Percentiles rank a stretch among this genome's conserved stretches.
Evolutionary conservation across 1,284 basidiomycete species (phyloP).

Genomic region (Ceratobasidium papillatum): DNA sequence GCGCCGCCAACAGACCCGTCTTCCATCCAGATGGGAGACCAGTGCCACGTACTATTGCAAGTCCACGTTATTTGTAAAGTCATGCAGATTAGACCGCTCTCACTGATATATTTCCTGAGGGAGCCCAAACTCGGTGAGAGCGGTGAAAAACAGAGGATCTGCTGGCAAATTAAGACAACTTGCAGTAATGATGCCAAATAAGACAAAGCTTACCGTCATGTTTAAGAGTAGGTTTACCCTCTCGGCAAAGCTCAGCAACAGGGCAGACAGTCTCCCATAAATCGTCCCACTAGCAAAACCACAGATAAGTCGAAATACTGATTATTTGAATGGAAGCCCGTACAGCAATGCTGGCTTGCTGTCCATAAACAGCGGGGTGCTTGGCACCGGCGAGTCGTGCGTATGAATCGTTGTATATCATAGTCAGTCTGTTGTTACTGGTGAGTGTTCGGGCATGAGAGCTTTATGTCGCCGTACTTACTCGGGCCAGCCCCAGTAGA

Average conservation of each 20-base stretch:
- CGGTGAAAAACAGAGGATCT: conserved; percentile 22
- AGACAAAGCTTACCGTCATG: background rate
- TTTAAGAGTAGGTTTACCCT: background rate
- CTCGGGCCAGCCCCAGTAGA: conserved; percentile 32
- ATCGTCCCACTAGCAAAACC: background rate
- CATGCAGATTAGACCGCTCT: background rate
- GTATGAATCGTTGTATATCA: conserved; percentile 44
- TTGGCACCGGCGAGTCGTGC: conserved; percentile 39
- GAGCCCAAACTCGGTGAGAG: conserved; percentile 10
- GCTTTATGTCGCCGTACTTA: background rate
- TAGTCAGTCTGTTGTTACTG: conserved; percentile 9
- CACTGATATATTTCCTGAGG: conserved; percentile 23
- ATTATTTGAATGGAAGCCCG: background rate
- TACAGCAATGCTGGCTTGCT: conserved; percentile 33
- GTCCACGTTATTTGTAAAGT: background rate
- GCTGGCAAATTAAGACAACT: background rate
- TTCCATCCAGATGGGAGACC: conserved; percentile 22
- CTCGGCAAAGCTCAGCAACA: conserved; percentile 11
- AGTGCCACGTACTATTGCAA: background rate
- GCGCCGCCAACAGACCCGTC: conserved; percentile 38
- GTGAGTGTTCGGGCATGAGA: background rate
- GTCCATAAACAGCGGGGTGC: conserved; percentile 40
- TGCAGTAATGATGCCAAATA: background rate
- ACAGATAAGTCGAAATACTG: background rate
- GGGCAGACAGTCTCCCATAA: background rate